Percentiles rank a stretch among this genome's conserved stretches.
These are phyloP conservation scores for Scheffersomyces illinoinensis DNA, from an alignment of 1,139 yeast genomes.

Conservation along the genomic window DNA sequence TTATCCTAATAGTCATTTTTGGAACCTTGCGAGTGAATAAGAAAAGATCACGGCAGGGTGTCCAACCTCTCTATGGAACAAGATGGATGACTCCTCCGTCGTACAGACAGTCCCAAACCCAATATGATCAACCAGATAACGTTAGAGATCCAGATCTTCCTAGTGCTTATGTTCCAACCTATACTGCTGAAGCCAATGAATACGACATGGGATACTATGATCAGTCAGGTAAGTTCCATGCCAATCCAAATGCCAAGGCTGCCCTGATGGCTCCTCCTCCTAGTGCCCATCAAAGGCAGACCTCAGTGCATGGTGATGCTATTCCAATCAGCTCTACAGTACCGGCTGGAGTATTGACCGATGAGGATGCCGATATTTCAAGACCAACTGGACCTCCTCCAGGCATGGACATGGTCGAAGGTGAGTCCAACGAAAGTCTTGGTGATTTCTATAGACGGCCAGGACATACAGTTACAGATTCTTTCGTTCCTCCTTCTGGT, in stretches of 20 bases:
- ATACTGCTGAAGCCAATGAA: conserved; percentile 63
- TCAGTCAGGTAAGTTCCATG: conserved; percentile 56
- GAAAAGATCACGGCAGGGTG: conserved; percentile 60
- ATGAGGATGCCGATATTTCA: conserved; percentile 5
- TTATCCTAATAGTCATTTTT: conserved; percentile 48
- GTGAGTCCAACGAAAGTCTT: neutral
- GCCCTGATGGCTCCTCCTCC: conserved; percentile 13
- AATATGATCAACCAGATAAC: conserved; percentile 46
- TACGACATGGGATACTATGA: conserved; percentile 84
- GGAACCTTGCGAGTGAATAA: conserved; percentile 61
- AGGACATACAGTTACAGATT: conserved; percentile 3
- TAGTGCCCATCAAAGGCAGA: conserved; percentile 14
- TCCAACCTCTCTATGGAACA: conserved; percentile 75
- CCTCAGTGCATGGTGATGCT: conserved; percentile 9
- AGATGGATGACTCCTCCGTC: conserved; percentile 92
- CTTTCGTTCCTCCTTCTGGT: neutral
- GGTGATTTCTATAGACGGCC: conserved; percentile 3
- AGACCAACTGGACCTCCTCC: conserved; percentile 1
- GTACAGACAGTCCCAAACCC: conserved; percentile 72
- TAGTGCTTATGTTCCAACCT: conserved; percentile 59
- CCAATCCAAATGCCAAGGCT: conserved; percentile 29
- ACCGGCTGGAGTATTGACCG: conserved; percentile 7
- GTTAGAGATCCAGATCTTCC: conserved; percentile 36
- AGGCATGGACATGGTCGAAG: neutral
- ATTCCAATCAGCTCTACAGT: conserved; percentile 9